Percentiles rank a stretch among this genome's conserved stretches.
Conservation (phyloP, 306 rosid genomes). For the Malus sieversii region DNA sequence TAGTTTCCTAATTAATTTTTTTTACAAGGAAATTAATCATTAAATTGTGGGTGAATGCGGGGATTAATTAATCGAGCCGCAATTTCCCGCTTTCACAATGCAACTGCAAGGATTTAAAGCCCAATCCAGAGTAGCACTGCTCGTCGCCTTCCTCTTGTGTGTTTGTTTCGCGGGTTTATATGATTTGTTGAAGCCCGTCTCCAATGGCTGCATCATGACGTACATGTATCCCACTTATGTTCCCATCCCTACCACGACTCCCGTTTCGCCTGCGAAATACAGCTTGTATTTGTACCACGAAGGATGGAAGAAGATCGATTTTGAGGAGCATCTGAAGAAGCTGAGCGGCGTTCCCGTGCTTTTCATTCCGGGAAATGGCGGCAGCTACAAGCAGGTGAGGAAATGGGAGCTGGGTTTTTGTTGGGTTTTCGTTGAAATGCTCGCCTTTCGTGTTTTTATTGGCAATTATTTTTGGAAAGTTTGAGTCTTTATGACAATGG, state of each 20-base stretch:
- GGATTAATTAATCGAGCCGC: neutral
- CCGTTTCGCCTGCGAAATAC: slow-evolving; percentile 50
- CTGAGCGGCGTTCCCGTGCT: slow-evolving; percentile 85
- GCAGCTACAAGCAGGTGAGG: slow-evolving; percentile 99
- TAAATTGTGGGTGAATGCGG: slow-evolving; percentile 5
- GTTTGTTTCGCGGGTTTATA: slow-evolving; percentile 57
- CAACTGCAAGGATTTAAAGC: slow-evolving; percentile 58
- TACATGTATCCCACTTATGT: slow-evolving; percentile 95
- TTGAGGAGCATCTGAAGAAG: slow-evolving; percentile 70
- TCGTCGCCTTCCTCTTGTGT: slow-evolving; percentile 40
- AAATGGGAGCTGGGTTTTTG: slow-evolving; percentile 2
- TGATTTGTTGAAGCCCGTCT: slow-evolving; percentile 61
- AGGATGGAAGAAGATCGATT: slow-evolving; percentile 91
- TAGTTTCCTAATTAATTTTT: neutral
- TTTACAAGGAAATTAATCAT: neutral
- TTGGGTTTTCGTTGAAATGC: neutral
- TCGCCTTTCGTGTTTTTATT: neutral
- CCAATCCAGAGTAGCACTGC: slow-evolving; percentile 46
- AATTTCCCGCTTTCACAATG: neutral
- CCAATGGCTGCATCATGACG: slow-evolving; percentile 88
- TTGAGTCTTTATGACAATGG: neutral
- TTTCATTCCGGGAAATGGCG: slow-evolving; percentile 97
- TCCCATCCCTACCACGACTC: slow-evolving; percentile 47
- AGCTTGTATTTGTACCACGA: slow-evolving; percentile 84
- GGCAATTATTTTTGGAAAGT: neutral